Conservation (phyloP, 495 filamentous ascomycete genomes). For the Terfezia claveryi region DNA sequence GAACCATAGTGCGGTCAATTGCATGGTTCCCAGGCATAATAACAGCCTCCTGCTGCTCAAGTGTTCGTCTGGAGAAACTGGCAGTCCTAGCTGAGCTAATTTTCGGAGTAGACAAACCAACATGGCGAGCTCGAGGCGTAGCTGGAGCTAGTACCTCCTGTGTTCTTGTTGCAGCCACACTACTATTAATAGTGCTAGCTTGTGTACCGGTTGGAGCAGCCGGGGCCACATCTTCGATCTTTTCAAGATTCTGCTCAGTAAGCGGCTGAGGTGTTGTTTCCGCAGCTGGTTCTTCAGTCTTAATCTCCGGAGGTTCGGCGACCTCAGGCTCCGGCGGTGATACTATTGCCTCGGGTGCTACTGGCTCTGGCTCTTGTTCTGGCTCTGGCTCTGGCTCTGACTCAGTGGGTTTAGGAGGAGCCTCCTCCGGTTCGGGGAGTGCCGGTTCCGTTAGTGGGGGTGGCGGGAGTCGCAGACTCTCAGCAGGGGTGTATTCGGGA, state of each 20-base stretch:
- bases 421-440: slow-evolving; percentile 7
- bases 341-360: slow-evolving; percentile 9
- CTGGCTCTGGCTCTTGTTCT: slow-evolving; percentile 4
- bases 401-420: slow-evolving; percentile 4
- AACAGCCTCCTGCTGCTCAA: slow-evolving; percentile 91
- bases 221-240: slow-evolving; percentile 56
- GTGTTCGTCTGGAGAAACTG: slow-evolving; percentile 56
- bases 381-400: slow-evolving; percentile 7
- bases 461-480: slow-evolving; percentile 5
- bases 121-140: slow-evolving; percentile 35
- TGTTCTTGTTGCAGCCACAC: slow-evolving; percentile 47
- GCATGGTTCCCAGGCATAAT: slow-evolving; percentile 98
- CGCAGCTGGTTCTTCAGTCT: slow-evolving; percentile 16
- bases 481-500: slow-evolving; percentile 3
- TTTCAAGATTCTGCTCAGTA: slow-evolving; percentile 78
- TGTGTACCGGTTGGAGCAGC: slow-evolving; percentile 58
- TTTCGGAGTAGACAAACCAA: slow-evolving; percentile 37
- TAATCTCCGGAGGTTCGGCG: slow-evolving; percentile 1
- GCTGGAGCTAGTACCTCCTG: slow-evolving; percentile 32
- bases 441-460: slow-evolving; percentile 4
- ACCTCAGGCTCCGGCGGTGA: slow-evolving; percentile 19
- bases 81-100: slow-evolving; percentile 35
- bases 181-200: slow-evolving; percentile 77
- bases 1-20: slow-evolving; percentile 79
- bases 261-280: slow-evolving; percentile 24